phyloP scores from a whole-genome alignment of 2,329 filamentous ascomycete genomes.

The Trichoderma sp. region DNA sequence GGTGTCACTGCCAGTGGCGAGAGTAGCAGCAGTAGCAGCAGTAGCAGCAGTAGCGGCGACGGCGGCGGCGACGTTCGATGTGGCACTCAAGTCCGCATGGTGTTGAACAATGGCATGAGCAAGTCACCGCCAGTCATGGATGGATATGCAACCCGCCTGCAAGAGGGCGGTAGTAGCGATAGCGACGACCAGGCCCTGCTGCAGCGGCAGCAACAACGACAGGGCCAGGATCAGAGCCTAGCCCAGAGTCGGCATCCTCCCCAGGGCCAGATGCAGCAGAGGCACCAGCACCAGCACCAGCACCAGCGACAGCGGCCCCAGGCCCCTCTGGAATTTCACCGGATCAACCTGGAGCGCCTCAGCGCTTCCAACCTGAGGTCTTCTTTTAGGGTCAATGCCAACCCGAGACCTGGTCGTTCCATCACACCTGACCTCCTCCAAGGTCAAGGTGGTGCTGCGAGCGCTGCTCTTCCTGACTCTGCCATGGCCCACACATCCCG shows the following conservation, averaged over 20 bases:
- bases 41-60: background rate
- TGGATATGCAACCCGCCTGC: conserved; percentile 39
- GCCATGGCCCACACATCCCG: conserved; percentile 34
- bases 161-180: conserved; percentile 42
- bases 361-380: conserved; percentile 43
- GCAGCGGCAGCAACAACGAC: conserved; percentile 39
- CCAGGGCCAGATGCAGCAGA: conserved; percentile 27
- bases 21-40: background rate
- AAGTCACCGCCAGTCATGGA: conserved; percentile 52
- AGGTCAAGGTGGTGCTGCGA: conserved; percentile 35
- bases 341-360: conserved; percentile 42
- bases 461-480: conserved; percentile 32
- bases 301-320: conserved; percentile 21
- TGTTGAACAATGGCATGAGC: conserved; percentile 50
- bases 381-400: conserved; percentile 39
- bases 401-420: conserved; percentile 55
- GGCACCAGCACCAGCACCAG: too few relatives aligned
- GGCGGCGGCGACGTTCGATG: conserved; percentile 36
- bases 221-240: conserved; percentile 34
- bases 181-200: conserved; percentile 41
- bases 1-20: too few relatives aligned
- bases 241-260: conserved; percentile 28
- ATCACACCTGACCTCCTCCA: conserved; percentile 65
- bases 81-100: conserved; percentile 41
- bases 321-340: conserved; percentile 36